Conservation (phyloP, 106 monocot genomes). For the Dendrobium catenatum region DNA sequence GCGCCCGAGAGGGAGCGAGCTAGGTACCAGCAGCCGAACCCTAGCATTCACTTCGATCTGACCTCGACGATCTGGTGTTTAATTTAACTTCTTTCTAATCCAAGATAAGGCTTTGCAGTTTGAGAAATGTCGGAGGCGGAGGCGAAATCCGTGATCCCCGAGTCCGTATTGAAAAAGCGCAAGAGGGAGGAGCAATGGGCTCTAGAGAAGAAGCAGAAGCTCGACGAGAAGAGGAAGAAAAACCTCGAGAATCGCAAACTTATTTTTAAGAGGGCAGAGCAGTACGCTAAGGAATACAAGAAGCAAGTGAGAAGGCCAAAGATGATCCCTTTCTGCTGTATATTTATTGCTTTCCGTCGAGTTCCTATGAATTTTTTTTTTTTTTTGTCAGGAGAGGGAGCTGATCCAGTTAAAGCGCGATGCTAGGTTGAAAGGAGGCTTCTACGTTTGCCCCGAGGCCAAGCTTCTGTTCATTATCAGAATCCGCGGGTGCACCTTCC, state of each 20-base stretch:
- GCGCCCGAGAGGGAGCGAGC: too few relatives aligned
- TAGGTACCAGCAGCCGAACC: too few relatives aligned
- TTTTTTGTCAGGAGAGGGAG: conserved; percentile 38
- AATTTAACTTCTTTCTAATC: too few relatives aligned
- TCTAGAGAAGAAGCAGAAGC: conserved; percentile 36
- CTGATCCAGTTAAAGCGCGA: conserved; percentile 48
- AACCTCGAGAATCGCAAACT: conserved; percentile 42
- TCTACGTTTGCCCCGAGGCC: conserved; percentile 49
- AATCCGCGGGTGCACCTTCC: conserved; percentile 35
- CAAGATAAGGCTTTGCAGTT: not conserved
- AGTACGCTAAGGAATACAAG: conserved; percentile 63
- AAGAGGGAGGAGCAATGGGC: conserved; percentile 66
- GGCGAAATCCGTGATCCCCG: conserved; percentile 34
- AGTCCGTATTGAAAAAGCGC: conserved; percentile 74
- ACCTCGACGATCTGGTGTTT: too few relatives aligned
- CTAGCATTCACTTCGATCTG: too few relatives aligned
- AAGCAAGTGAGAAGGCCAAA: conserved; percentile 22
- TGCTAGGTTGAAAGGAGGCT: conserved; percentile 57
- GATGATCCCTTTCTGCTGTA: not conserved
- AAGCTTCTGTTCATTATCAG: conserved; percentile 58
- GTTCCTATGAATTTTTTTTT: not conserved
- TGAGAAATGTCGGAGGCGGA: conserved; percentile 23
- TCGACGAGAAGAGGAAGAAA: conserved; percentile 37
- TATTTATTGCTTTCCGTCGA: not conserved
- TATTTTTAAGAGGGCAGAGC: conserved; percentile 41